Conservation (phyloP, 2,329 filamentous ascomycete genomes). For the Fusarium miscanthi region DNA sequence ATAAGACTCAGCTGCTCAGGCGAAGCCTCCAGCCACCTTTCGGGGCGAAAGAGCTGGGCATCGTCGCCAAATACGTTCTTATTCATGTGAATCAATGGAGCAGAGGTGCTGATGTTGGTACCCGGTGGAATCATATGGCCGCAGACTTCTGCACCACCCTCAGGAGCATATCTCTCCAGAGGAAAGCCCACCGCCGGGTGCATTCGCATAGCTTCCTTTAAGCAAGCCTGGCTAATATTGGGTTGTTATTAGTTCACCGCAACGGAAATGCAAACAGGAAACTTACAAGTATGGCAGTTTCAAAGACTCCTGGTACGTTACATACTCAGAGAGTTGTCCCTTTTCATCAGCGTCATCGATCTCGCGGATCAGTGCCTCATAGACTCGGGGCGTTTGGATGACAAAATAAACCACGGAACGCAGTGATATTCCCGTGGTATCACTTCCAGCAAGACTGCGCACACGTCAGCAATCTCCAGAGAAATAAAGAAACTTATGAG, state of each 20-base stretch:
- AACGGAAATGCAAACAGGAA: accelerated
- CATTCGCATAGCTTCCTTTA: background rate
- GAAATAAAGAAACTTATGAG: accelerated
- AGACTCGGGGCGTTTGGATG: background rate
- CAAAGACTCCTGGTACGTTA: background rate
- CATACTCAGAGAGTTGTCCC: background rate
- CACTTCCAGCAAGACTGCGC: background rate
- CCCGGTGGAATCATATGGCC: background rate
- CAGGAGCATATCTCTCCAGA: background rate
- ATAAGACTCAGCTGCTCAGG: background rate
- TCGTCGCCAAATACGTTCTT: background rate
- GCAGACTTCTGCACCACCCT: background rate
- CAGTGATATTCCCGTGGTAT: background rate
- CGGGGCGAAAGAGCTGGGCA: background rate
- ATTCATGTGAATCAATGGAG: background rate
- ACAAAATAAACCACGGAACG: background rate
- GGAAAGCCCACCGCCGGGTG: background rate
- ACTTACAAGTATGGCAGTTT: background rate
- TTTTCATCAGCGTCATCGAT: background rate
- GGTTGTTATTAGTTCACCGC: accelerated
- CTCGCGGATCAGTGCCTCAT: accelerated
- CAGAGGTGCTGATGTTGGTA: background rate
- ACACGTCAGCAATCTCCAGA: too few species aligned
- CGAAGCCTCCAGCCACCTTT: background rate
- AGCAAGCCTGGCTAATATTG: background rate